phyloP scores from a whole-genome alignment of 1,284 basidiomycete genomes.

The Austropuccinia psidii region DNA sequence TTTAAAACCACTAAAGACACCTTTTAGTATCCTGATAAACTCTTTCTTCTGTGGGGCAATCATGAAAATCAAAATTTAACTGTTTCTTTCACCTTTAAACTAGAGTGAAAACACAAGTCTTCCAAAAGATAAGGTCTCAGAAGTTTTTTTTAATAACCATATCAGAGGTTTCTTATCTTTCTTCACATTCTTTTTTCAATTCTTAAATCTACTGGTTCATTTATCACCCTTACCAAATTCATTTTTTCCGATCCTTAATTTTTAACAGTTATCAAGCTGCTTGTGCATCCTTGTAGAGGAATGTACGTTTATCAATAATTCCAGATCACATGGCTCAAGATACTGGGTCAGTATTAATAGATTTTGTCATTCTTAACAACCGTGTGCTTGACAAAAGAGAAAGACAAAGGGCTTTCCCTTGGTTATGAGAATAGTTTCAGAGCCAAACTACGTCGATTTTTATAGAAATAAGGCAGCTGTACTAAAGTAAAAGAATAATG shows the following conservation, averaged over 20 bases:
- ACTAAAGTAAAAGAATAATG: constrained; percentile 91
- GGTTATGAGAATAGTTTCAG: constrained; percentile 94
- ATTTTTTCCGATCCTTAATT: background rate
- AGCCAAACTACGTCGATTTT: constrained; percentile 90
- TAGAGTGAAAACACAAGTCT: constrained; percentile 92
- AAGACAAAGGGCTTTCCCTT: constrained; percentile 82
- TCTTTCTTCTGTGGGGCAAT: constrained; percentile 87
- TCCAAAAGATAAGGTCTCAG: constrained; percentile 77
- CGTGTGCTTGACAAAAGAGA: constrained; percentile 63
- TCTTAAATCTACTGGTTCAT: background rate
- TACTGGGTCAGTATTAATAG: constrained; percentile 59
- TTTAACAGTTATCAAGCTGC: constrained; percentile 89
- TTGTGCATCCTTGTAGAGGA: constrained; percentile 85
- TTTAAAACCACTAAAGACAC: too few relatives aligned
- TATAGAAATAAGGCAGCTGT: constrained; percentile 97
- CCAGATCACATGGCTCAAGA: constrained; percentile 92
- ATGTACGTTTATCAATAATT: constrained; percentile 88
- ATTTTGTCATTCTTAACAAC: background rate
- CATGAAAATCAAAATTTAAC: constrained; percentile 96
- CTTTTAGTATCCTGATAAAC: constrained; percentile 83
- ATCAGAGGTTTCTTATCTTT: constrained; percentile 93
- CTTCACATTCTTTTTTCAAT: constrained; percentile 65
- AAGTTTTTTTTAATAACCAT: constrained; percentile 84
- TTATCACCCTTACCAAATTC: background rate
- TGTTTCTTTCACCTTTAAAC: constrained; percentile 95